Evolutionary conservation across 331 rosid species (phyloP), one percentile per base, ranked within the genome.

Genomic region (Acacia pycnantha): DNA sequence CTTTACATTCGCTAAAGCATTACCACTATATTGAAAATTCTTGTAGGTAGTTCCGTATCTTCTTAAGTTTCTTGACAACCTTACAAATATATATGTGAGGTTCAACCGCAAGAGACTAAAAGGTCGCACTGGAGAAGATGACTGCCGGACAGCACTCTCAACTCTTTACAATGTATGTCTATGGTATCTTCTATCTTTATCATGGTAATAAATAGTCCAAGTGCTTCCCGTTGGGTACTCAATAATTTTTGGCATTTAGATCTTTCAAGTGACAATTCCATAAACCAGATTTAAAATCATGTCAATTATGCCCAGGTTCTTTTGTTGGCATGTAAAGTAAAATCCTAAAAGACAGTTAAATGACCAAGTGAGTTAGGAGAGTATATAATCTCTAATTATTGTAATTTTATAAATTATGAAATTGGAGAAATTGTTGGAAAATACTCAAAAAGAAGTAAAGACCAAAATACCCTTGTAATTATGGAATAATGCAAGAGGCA

Each of bases 101-200:
- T 92, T 91, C 92, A 95, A 93, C 89, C 98, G 98, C 73, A 95
- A 93, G 92, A 92, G 99, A 86, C 92, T 95, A 76, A 95, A 95
- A 91, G 99, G 98, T 77, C 99, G 98, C 70, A 90, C 97, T 68
- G 97, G 93, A 81, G 99, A 93, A 86, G 92, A 93, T 74, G 99
- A 95, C 78, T 95, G 98, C 82, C 85, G 97, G 87, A 87, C 85
- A 48, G 96, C 98, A 10, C 97, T 95, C 70, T 95, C 98, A 74
- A 95, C 98, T 82, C 98, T 95, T 70, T 93, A 85, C 84, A 89
- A 91, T 83, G 97, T 94, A 94, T 77, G 91, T 51, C 75, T 67
- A 31, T 62, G 73, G 68, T 87, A 56, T 65, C 24, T 70, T 69
- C 33, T 43, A 44, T 62, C 31, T 68, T 22, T 31, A 31, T n/a